phyloP scores from a whole-genome alignment of 495 filamentous ascomycete genomes.

The Penicillium salamii region DNA sequence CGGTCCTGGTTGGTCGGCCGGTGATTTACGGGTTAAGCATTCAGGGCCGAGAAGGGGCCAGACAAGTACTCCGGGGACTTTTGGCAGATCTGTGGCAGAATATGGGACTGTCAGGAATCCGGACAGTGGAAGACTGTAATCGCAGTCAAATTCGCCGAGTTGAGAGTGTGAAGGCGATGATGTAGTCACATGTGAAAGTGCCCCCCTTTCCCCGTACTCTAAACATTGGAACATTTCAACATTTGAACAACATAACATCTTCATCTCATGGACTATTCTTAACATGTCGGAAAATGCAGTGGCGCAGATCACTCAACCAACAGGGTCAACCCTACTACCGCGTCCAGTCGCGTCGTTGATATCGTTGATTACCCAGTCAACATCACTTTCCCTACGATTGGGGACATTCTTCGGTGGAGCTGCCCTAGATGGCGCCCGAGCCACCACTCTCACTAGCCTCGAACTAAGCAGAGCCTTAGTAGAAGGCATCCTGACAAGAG shows the following conservation, averaged over 20 bases:
- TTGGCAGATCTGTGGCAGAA: conserved; percentile 60
- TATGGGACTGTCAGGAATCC: conserved; percentile 56
- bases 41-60: conserved; percentile 55
- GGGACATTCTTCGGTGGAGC: conserved; percentile 63
- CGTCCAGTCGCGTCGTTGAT: conserved; percentile 64
- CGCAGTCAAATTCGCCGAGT: conserved; percentile 49
- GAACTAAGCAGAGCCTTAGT: conserved; percentile 66
- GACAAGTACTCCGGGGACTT: conserved; percentile 53
- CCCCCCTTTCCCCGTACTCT: too few species aligned
- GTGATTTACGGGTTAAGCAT: conserved; percentile 79
- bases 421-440: conserved; percentile 61
- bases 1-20: conserved; percentile 83
- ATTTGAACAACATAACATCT: too few species aligned
- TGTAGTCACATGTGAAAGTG: conserved; percentile 31
- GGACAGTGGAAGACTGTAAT: conserved; percentile 51
- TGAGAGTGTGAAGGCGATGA: conserved; percentile 48
- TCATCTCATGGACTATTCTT: neutral
- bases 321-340: conserved; percentile 63
- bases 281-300: neutral
- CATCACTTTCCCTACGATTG: conserved; percentile 68
- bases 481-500: conserved; percentile 63
- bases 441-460: conserved; percentile 66
- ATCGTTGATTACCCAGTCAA: conserved; percentile 65
- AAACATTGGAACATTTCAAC: too few species aligned
- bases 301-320: conserved; percentile 16